Conservation (phyloP, 805 yeast species). For the Candida anglica region DNA sequence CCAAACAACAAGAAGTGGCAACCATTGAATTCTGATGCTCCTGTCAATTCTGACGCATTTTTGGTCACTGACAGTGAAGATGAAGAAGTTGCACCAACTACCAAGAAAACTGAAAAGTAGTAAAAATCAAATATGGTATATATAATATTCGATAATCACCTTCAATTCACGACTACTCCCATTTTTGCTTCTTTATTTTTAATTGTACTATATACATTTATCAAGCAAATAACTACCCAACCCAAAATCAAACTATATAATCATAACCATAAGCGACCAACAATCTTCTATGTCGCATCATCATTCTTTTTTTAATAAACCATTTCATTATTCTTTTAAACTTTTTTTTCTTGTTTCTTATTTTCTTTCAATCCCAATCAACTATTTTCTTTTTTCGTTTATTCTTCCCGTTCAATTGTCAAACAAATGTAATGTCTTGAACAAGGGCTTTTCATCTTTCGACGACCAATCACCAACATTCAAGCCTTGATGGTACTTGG, state of each 20-base stretch:
- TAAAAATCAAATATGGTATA: background rate
- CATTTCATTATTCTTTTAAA: background rate
- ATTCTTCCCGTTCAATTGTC: too few relatives aligned
- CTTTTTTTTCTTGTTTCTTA: background rate
- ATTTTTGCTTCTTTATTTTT: background rate
- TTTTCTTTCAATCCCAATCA: background rate
- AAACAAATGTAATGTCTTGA: conserved; percentile 22
- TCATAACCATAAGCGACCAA: too few relatives aligned
- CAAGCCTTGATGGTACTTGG: conserved; percentile 30
- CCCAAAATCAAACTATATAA: background rate
- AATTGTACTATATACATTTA: background rate
- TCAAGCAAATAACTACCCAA: background rate
- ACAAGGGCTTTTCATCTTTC: conserved; percentile 13
- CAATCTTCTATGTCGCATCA: too few relatives aligned
- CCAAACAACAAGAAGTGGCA: conserved; percentile 28
- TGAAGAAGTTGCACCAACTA: conserved; percentile 19
- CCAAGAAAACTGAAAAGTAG: conserved; percentile 3
- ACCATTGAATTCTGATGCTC: conserved; percentile 33
- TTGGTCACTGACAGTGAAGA: conserved; percentile 43
- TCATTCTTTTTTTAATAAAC: background rate
- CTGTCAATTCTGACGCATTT: conserved; percentile 40
- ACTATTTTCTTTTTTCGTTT: too few relatives aligned
- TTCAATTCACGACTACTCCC: background rate
- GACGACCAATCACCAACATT: too few relatives aligned
- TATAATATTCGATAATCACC: background rate